phyloP scores from a whole-genome alignment of 495 filamentous ascomycete species.

The Mytilinidion resinicola region DNA sequence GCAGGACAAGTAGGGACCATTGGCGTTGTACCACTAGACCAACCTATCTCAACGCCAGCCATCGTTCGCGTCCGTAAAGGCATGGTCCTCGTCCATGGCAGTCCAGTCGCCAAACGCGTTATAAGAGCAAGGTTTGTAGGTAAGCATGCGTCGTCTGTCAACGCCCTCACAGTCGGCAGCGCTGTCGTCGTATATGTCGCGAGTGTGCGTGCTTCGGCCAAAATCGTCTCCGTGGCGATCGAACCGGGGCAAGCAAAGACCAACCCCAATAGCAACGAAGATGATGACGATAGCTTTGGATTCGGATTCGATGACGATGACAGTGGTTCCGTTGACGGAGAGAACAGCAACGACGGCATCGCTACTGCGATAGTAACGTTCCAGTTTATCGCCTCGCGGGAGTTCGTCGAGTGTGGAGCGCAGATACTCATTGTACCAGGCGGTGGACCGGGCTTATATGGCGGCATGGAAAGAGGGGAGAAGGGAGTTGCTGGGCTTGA shows the following conservation, averaged over 20 bases:
- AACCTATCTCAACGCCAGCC: conserved; percentile 32
- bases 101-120: conserved; percentile 49
- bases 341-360: neutral
- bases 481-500: conserved; percentile 58
- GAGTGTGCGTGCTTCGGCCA: conserved; percentile 75
- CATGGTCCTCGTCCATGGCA: conserved; percentile 62
- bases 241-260: conserved; percentile 19
- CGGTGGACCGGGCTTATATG: conserved; percentile 44
- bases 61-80: conserved; percentile 65
- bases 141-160: conserved; percentile 12
- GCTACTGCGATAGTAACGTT: conserved; percentile 60
- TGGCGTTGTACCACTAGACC: conserved; percentile 56
- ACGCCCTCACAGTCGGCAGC: conserved; percentile 46
- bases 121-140: conserved; percentile 42
- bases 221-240: conserved; percentile 52
- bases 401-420: conserved; percentile 80
- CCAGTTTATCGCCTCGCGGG: conserved; percentile 64
- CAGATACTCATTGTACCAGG: conserved; percentile 73
- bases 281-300: conserved; percentile 34
- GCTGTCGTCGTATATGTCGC: conserved; percentile 77
- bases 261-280: conserved; percentile 51
- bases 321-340: conserved; percentile 5
- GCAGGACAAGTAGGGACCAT: conserved; percentile 87
- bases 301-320: conserved; percentile 34
- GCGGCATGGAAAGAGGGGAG: conserved; percentile 46